Percentiles rank a stretch among this genome's conserved stretches.
Evolutionary conservation across 805 yeast genomes (phyloP).

Genomic region (Candida boidinii): DNA sequence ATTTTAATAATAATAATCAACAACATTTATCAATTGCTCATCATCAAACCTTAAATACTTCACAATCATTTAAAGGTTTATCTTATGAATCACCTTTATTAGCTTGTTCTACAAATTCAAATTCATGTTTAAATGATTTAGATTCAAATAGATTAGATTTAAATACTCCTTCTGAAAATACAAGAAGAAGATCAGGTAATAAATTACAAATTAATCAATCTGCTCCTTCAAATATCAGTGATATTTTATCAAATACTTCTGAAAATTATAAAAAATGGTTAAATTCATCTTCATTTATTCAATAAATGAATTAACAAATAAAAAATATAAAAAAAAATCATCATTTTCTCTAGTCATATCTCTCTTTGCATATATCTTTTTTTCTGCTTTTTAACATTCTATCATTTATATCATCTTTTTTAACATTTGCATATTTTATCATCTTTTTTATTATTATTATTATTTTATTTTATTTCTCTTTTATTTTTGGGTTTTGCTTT

Average conservation of each 20-base stretch:
- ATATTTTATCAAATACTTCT: slow-evolving; percentile 19
- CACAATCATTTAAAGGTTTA: slow-evolving; percentile 8
- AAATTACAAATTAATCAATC: background rate
- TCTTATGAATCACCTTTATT: slow-evolving; percentile 25
- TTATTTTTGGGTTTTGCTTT: too few relatives aligned
- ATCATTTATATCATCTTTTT: too few relatives aligned
- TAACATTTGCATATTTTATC: too few relatives aligned
- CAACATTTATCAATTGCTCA: too few relatives aligned
- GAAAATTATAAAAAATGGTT: slow-evolving; percentile 25
- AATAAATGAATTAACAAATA: too few relatives aligned
- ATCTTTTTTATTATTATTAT: too few relatives aligned
- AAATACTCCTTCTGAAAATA: slow-evolving; percentile 9
- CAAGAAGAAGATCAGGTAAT: background rate
- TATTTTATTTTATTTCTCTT: too few relatives aligned
- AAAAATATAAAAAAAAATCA: too few relatives aligned
- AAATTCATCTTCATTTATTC: slow-evolving; percentile 6
- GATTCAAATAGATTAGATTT: slow-evolving; percentile 23
- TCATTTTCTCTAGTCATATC: too few relatives aligned
- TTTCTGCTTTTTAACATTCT: too few relatives aligned
- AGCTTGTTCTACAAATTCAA: slow-evolving; percentile 7
- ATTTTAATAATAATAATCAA: background rate
- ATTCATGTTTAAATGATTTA: slow-evolving; percentile 13
- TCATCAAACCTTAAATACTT: slow-evolving; percentile 7
- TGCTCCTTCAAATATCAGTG: slow-evolving; percentile 19
- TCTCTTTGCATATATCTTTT: too few relatives aligned